A percentile compares a stretch with the other conserved stretches of the same genome.
Conservation (phyloP, 202 grass and related monocot genomes). For the Musa balbisiana region DNA sequence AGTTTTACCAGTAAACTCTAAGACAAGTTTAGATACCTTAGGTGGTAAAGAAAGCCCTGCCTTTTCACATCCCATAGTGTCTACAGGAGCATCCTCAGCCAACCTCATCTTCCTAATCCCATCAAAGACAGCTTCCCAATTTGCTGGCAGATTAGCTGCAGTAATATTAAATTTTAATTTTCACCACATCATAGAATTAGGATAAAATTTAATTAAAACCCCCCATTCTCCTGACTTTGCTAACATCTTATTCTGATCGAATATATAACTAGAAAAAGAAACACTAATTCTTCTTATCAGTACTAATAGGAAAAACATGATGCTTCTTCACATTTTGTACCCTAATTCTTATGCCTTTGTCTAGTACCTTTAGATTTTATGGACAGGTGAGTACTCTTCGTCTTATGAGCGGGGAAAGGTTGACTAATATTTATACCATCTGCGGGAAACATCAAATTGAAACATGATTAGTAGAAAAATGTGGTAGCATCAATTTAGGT, state of each 20-base stretch:
- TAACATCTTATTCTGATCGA: not conserved
- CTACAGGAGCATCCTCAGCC: constrained; percentile 69
- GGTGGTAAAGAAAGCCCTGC: constrained; percentile 75
- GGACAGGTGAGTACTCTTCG: constrained; percentile 34
- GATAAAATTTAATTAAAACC: not conserved
- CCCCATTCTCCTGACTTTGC: not conserved
- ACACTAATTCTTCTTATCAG: not conserved
- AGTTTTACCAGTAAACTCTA: not conserved
- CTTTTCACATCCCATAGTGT: constrained; percentile 91
- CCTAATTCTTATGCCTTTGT: not conserved
- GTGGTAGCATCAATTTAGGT: not conserved
- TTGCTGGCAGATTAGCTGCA: constrained; percentile 55
- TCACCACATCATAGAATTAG: not conserved
- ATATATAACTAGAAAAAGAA: not conserved
- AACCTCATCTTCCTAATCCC: constrained; percentile 88
- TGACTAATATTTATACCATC: constrained; percentile 11
- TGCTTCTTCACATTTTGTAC: not conserved
- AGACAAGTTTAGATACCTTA: constrained; percentile 37
- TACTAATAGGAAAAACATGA: not conserved
- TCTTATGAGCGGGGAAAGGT: constrained; percentile 33
- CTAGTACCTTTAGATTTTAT: constrained; percentile 38
- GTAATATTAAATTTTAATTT: constrained; percentile 12
- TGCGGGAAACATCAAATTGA: not conserved
- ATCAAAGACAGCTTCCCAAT: constrained; percentile 66
- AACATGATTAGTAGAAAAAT: not conserved